A percentile compares a stretch with the other conserved stretches of the same genome.
phyloP scores from a whole-genome alignment of 495 filamentous ascomycete species.

The Aspergillus sparsus region DNA sequence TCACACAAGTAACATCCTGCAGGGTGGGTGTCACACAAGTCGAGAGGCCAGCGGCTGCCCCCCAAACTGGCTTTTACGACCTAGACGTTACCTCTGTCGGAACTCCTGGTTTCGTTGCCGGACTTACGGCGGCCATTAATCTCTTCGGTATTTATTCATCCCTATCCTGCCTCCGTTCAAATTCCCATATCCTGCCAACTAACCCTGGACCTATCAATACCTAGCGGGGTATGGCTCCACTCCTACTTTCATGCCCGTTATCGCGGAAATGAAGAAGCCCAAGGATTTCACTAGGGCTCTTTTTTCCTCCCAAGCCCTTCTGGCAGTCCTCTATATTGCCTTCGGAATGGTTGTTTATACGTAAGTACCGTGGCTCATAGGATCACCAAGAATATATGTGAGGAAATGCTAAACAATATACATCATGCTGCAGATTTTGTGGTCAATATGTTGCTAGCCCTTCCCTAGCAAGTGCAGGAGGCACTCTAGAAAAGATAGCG shows the following conservation, averaged over 20 bases:
- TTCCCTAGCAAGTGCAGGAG: constrained; percentile 65
- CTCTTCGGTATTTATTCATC: background rate
- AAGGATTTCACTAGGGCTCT: constrained; percentile 63
- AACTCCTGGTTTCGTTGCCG: constrained; percentile 32
- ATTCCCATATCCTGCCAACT: background rate
- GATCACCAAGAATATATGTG: background rate
- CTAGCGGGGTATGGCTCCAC: constrained; percentile 30
- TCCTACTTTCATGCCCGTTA: constrained; percentile 69
- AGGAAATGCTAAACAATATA: background rate
- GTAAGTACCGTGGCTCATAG: background rate
- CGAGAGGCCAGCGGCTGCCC: constrained; percentile 40
- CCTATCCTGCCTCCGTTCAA: background rate
- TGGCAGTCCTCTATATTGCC: constrained; percentile 60
- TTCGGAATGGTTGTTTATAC: constrained; percentile 58
- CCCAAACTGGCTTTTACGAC: constrained; percentile 38
- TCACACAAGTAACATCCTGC: background rate
- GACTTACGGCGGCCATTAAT: constrained; percentile 8
- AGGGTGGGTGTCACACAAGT: constrained; percentile 39
- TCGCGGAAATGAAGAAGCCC: constrained; percentile 70
- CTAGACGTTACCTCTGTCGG: constrained; percentile 44
- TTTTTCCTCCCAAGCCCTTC: constrained; percentile 57
- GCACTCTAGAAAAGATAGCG: constrained; percentile 60
- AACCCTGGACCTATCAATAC: background rate
- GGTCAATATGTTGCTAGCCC: constrained; percentile 65
- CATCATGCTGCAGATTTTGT: constrained; percentile 47